Evolutionary conservation across 23 red algal species (phyloP).

Genomic region (Pyropia haitanensis): DNA sequence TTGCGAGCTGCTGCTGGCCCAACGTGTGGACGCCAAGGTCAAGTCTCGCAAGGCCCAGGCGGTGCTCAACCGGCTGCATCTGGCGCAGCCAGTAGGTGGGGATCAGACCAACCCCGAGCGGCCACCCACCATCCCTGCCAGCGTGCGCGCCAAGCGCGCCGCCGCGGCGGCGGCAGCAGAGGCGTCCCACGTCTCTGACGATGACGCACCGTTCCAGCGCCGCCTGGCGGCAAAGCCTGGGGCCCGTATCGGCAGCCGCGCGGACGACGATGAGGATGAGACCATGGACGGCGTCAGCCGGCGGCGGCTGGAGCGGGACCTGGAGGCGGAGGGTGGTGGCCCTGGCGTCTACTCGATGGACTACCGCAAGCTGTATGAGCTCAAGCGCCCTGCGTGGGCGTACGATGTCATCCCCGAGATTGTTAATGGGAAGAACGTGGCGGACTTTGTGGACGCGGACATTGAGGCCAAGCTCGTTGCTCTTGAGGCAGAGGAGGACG

Average conservation of each 20-base stretch:
- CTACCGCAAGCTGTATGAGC: constrained; percentile 77
- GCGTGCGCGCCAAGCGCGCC: constrained; percentile 47
- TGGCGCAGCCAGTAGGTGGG: constrained; percentile 44
- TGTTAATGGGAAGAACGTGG: constrained; percentile 87
- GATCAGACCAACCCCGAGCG: constrained; percentile 19
- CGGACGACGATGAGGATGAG: constrained; percentile 24
- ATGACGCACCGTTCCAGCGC: neutral
- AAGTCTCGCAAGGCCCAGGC: constrained; percentile 28
- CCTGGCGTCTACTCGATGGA: constrained; percentile 92
- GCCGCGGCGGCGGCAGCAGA: constrained; percentile 4
- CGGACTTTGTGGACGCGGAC: constrained; percentile 92
- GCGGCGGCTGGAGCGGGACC: constrained; percentile 57
- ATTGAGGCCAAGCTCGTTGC: constrained; percentile 68
- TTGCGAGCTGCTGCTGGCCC: constrained; percentile 74
- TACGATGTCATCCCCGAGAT: constrained; percentile 99
- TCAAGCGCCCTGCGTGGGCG: constrained; percentile 45
- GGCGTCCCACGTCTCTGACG: neutral
- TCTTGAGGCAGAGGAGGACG: constrained; percentile 84
- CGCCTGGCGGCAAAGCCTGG: no score
- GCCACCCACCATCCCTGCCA: constrained; percentile 72
- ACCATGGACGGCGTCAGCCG: constrained; percentile 9
- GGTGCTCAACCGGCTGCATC: constrained; percentile 76
- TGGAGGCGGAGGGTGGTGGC: constrained; percentile 62
- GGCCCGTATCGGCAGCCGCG: neutral
- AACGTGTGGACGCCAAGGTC: constrained; percentile 73